Evolutionary conservation across 1,284 basidiomycete genomes (phyloP).

Genomic region (Uromyces viciae-fabae): DNA sequence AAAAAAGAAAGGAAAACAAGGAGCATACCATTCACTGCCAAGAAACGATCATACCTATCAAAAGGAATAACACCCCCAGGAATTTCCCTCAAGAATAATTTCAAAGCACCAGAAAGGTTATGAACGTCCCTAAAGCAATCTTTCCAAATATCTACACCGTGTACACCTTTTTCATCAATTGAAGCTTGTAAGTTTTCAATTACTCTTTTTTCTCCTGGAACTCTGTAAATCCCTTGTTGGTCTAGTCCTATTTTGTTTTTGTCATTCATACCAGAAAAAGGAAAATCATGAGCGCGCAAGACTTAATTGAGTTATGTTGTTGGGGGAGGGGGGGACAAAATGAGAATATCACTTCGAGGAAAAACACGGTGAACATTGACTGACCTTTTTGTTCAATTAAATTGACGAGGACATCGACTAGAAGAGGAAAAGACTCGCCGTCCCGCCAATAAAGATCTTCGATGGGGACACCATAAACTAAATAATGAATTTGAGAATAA

Average conservation of each 20-base stretch:
- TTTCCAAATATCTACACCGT: conserved; percentile 33
- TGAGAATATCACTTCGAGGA: too few relatives aligned
- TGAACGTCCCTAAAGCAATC: conserved; percentile 33
- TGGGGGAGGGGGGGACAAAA: background rate
- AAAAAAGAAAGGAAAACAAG: background rate
- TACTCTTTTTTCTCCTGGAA: conserved; percentile 37
- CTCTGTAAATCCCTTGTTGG: conserved; percentile 40
- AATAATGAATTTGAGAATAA: background rate
- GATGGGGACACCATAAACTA: conserved; percentile 37
- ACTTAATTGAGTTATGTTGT: too few relatives aligned
- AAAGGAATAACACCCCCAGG: conserved; percentile 42
- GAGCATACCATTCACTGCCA: conserved; percentile 35
- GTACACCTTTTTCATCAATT: conserved; percentile 38
- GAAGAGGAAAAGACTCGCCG: conserved; percentile 24
- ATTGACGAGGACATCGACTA: conserved; percentile 34
- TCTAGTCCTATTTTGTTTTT: conserved; percentile 18
- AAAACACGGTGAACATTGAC: too few relatives aligned
- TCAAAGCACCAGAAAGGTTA: conserved; percentile 35
- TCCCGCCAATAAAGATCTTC: conserved; percentile 41
- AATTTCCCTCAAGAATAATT: conserved; percentile 40
- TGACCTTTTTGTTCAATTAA: conserved; percentile 41
- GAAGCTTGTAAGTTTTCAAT: conserved; percentile 39
- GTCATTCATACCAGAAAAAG: background rate
- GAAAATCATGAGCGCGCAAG: background rate
- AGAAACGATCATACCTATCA: conserved; percentile 37